Base-by-base conservation (phyloP, 1,139 yeast genomes). In the Blastobotrys ciferrii region DNA sequence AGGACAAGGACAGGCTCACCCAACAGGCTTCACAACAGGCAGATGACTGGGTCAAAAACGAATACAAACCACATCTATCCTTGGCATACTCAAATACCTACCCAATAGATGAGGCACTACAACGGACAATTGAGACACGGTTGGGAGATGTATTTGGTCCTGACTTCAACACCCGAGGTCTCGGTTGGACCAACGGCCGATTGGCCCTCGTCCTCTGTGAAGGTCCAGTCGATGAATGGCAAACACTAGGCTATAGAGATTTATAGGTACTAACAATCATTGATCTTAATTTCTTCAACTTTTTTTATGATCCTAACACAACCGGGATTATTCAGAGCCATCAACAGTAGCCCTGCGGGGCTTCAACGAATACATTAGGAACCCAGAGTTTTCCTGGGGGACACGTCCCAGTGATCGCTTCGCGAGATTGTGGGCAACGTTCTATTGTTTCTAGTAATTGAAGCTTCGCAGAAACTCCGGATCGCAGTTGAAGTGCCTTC, bases 181-280 rank as follows among this genome's bases (percentile, higher is more conserved):
- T 65, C 3, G 76, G 72, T 33, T 83, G 88, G 88, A 76, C 75
- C 45, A 82, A 82, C 7, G 92, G 94, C 0, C 78, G 82, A 2
- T 71, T 87, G 57, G 79, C 83, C 55, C 73, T 87, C 45, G 88
- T 87, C 3, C 70, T 74, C 11, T 84, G 92, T 61, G 89, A 83
- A 58, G 95, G 95, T 0, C 86, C 83, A 6, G 84, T 84, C 2
- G 76, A 72, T 43, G 81, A 83, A 50, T 87, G 95, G 95, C 68
- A 76, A 39, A 78, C 76, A 1, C 69, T 86, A 53, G 94, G 92
- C 0, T 71, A 55, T 40, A 52, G 68, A 39, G 67, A 55, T 63
- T 32, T 50, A 44, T 31, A 19, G 13, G 39, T 31, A 31, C 15
- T 19, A 12, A 23, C 30, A 36, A 18, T 5, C 4, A 19, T 17